Percentiles rank a stretch among this genome's conserved stretches.
Conservation (phyloP, 108 stramenopile genomes). For the Fragilariopsis cylindrus region DNA sequence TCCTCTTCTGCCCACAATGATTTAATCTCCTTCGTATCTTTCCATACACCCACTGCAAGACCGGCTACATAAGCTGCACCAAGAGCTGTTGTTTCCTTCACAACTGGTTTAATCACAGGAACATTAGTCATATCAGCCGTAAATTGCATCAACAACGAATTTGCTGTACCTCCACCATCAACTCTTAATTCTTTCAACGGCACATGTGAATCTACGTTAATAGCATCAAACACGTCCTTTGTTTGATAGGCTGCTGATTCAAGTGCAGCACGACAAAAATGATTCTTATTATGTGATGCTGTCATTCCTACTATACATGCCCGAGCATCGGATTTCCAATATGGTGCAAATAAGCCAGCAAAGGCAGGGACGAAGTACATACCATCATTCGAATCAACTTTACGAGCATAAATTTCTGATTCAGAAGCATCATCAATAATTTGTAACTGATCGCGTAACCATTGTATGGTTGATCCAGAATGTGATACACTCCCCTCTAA, state of each 20-base stretch:
- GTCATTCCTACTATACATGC: slow-evolving; percentile 95
- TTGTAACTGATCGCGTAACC: slow-evolving; percentile 94
- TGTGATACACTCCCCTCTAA: slow-evolving; percentile 95
- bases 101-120: slow-evolving; percentile 77
- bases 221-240: slow-evolving; percentile 90
- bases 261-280: slow-evolving; percentile 92
- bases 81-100: slow-evolving; percentile 93
- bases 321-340: slow-evolving; percentile 94
- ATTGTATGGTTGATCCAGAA: slow-evolving; percentile 93
- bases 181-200: slow-evolving; percentile 75
- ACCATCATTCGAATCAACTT: slow-evolving; percentile 69
- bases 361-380: slow-evolving; percentile 98
- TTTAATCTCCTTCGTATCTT: slow-evolving; percentile 74
- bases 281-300: slow-evolving; percentile 82
- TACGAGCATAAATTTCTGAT: slow-evolving; percentile 77
- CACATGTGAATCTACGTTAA: slow-evolving; percentile 79
- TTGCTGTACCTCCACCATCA: slow-evolving; percentile 93
- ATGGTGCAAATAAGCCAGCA: slow-evolving; percentile 94
- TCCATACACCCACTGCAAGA: slow-evolving; percentile 94
- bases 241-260: slow-evolving; percentile 95
- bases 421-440: slow-evolving; percentile 85
- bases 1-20: slow-evolving; percentile 75
- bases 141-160: slow-evolving; percentile 94
- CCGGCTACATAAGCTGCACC: slow-evolving; percentile 98
- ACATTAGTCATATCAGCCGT: slow-evolving; percentile 92